A percentile compares a stretch with the other conserved stretches of the same genome.
Evolutionary conservation across 2,329 filamentous ascomycete species (phyloP).

Genomic region (Exophiala bonariae): DNA sequence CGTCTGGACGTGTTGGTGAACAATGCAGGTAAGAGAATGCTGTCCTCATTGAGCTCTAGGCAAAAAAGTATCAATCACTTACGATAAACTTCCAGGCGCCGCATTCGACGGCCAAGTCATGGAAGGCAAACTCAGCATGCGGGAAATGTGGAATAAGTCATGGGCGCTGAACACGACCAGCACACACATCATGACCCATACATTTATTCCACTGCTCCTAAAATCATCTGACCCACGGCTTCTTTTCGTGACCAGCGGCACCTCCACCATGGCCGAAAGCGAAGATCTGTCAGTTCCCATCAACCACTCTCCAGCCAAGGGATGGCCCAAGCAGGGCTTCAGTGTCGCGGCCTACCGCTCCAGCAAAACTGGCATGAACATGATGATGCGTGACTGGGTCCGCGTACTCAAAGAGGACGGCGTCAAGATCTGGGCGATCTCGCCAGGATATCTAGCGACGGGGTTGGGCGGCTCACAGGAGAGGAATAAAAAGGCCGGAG

Average conservation of each 20-base stretch:
- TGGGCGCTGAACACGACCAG: slow-evolving; percentile 55
- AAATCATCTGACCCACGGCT: slow-evolving; percentile 47
- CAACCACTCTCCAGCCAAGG: slow-evolving; percentile 45
- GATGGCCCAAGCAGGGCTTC: slow-evolving; percentile 45
- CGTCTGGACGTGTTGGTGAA: slow-evolving; percentile 23
- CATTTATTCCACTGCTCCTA: slow-evolving; percentile 55
- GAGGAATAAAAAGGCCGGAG: slow-evolving; percentile 26
- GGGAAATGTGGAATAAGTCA: slow-evolving; percentile 46
- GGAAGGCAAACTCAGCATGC: slow-evolving; percentile 33
- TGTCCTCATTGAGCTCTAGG: too few species aligned
- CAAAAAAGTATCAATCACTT: background rate
- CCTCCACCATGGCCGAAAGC: slow-evolving; percentile 36
- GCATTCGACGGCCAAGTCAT: slow-evolving; percentile 34
- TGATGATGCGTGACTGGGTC: slow-evolving; percentile 49
- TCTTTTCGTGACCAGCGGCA: slow-evolving; percentile 51
- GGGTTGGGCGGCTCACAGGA: slow-evolving; percentile 38
- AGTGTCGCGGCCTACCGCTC: slow-evolving; percentile 38
- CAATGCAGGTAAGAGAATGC: slow-evolving; percentile 22
- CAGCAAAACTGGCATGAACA: slow-evolving; percentile 48
- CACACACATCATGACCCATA: slow-evolving; percentile 45
- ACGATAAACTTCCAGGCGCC: slow-evolving; percentile 9
- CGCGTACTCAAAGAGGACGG: slow-evolving; percentile 47
- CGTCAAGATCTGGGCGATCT: slow-evolving; percentile 50
- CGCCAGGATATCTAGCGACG: slow-evolving; percentile 51
- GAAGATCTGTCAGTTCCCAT: slow-evolving; percentile 30